A percentile compares a stretch with the other conserved stretches of the same genome.
Evolutionary conservation across 345 rosid genomes (phyloP).

Genomic region (Populus nigra): DNA sequence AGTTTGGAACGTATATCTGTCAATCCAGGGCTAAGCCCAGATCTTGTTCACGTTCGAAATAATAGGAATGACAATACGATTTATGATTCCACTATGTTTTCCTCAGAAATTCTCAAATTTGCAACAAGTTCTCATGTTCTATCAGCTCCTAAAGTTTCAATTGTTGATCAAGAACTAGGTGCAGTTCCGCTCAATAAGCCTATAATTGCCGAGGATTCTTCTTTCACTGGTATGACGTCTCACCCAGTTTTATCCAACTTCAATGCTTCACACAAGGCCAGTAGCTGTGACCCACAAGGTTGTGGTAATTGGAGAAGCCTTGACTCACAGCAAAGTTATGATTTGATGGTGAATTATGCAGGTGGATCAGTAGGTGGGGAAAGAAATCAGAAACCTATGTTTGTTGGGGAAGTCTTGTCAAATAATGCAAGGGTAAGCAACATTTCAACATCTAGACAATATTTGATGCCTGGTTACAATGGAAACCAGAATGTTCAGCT

Average conservation of each 20-base stretch:
- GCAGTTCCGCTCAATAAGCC: neutral
- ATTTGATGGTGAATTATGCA: slow-evolving; percentile 43
- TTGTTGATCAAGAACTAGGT: slow-evolving; percentile 22
- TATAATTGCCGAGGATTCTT: slow-evolving; percentile 1
- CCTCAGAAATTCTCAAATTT: slow-evolving; percentile 29
- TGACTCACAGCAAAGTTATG: slow-evolving; percentile 30
- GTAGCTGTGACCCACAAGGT: slow-evolving; percentile 27
- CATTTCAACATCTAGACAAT: slow-evolving; percentile 18
- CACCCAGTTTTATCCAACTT: slow-evolving; percentile 18
- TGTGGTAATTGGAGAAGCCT: slow-evolving; percentile 31
- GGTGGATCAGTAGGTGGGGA: slow-evolving; percentile 37
- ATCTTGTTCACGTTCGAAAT: slow-evolving; percentile 32
- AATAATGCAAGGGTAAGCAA: slow-evolving; percentile 31
- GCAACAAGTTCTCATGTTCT: slow-evolving; percentile 9
- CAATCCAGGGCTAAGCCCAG: slow-evolving; percentile 23
- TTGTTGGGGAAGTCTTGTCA: slow-evolving; percentile 38
- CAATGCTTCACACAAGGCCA: slow-evolving; percentile 7
- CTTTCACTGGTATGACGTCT: slow-evolving; percentile 17
- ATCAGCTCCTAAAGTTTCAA: slow-evolving; percentile 18
- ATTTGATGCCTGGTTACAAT: slow-evolving; percentile 20
- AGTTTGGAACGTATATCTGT: slow-evolving; percentile 23
- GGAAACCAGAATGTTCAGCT: slow-evolving; percentile 27
- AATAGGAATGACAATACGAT: slow-evolving; percentile 20
- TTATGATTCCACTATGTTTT: slow-evolving; percentile 19
- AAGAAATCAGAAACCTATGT: slow-evolving; percentile 32